Base-by-base conservation (phyloP, 2,329 filamentous ascomycete genomes). In the Monilinia aucupariae region DNA sequence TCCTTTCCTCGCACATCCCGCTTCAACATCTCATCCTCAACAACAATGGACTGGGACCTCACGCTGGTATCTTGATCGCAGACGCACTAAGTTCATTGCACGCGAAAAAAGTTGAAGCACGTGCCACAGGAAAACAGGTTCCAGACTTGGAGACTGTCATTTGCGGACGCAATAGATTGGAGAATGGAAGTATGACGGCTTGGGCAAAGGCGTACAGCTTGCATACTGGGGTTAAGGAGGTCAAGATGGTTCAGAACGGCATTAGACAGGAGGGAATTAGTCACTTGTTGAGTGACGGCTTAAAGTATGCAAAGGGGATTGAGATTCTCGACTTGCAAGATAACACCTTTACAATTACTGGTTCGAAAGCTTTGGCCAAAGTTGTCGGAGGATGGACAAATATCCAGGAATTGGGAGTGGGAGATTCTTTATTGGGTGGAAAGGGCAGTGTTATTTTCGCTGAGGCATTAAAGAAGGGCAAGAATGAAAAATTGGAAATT, bases 231-330 rank as follows among this genome's bases (percentile, higher is more conserved):
- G 84, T 99, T 67, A 89, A 88, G 77, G 86, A 86, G 64, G 85
- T 99, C 70, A 96, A 93, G 81, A 97, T 99, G 94, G 91, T 96
- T 32, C 94, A 97, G 77, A 97, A 99, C 75, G 94, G 94, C 59
- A 99, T 99, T 70, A 85, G 94, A 50, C 91, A 93, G 74, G 92
- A 97, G 76, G 94, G 94, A 65, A 94, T 97, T 72, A 87, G 87
- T 54, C 83, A 88, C 68, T 80, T 99, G 63, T 79, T 99, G 67
- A 86, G 84, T 65, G 81, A 92, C 60, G 94, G 94, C 66, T 81
- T 99, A 60, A 84, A 82, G 67, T 82, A 90, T 71, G 85, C 91
- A 58, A 81, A 79, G 39, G 79, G 80, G 51, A 82, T 99, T 62
- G 81, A 87, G 74, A 83, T 92, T 17, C 79, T 99, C 60, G 94